Conservation (phyloP, 768 basidiomycete genomes). For the Rickenella mellea region DNA sequence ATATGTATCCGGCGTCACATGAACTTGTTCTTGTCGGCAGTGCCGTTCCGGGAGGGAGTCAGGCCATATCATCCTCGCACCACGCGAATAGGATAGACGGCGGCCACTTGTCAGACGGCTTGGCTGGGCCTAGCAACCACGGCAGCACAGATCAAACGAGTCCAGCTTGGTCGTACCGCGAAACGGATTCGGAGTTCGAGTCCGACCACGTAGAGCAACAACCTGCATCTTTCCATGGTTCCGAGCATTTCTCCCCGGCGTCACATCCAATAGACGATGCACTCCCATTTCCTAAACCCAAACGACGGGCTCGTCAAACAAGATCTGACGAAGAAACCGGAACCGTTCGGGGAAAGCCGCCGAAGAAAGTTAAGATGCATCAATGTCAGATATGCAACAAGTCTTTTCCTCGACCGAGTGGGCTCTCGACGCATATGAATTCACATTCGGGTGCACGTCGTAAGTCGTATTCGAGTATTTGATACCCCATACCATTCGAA, state of each 20-base stretch:
- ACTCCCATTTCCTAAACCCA: background rate
- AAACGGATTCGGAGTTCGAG: background rate
- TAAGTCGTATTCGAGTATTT: constrained; percentile 18
- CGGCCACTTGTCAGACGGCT: background rate
- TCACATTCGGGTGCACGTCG: constrained; percentile 42
- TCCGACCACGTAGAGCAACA: background rate
- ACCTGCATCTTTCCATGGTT: background rate
- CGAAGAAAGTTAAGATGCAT: constrained; percentile 47
- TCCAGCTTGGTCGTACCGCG: background rate
- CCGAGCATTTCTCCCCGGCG: background rate
- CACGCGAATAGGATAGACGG: background rate
- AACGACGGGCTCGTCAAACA: background rate
- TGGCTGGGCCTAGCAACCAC: background rate
- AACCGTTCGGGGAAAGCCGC: background rate
- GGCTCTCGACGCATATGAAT: constrained; percentile 49
- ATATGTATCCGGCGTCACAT: no score
- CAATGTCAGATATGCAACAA: constrained; percentile 37
- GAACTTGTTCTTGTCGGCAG: no score
- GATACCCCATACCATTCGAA: constrained; percentile 3
- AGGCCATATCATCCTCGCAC: no score
- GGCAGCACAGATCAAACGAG: background rate
- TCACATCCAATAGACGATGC: no score
- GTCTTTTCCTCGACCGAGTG: constrained; percentile 48
- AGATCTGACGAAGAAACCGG: background rate
- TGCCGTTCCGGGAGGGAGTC: no score